A percentile compares a stretch with the other conserved stretches of the same genome.
Evolutionary conservation across 371 early-diverging fungal species (phyloP).

Genomic region (Zopfochytrium polystomum): DNA sequence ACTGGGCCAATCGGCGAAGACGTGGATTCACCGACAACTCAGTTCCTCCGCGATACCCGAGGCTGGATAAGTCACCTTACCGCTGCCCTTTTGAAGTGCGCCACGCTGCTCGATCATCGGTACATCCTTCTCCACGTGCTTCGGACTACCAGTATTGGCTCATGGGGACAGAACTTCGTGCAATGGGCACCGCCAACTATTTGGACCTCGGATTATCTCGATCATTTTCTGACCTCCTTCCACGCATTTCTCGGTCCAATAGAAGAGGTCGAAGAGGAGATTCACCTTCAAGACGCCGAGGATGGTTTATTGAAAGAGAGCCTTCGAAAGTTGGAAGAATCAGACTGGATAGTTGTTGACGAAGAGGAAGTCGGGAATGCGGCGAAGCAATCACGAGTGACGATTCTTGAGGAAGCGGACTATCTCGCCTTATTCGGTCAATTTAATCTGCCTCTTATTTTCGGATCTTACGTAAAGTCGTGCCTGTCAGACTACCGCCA

Average conservation of each 20-base stretch:
- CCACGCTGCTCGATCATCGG: constrained; percentile 14
- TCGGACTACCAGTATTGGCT: constrained; percentile 37
- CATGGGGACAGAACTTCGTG: constrained; percentile 58
- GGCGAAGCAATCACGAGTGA: constrained; percentile 13
- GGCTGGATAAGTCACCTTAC: constrained; percentile 54
- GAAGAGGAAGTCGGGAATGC: constrained; percentile 25
- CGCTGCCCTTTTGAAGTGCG: constrained; percentile 25
- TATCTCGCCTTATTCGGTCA: constrained; percentile 59
- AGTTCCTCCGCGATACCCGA: constrained; percentile 44
- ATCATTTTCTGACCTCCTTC: constrained; percentile 35
- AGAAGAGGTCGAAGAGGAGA: constrained; percentile 33
- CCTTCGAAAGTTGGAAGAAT: constrained; percentile 28
- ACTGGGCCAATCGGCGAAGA: neutral
- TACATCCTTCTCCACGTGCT: constrained; percentile 51
- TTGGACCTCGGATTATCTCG: constrained; percentile 37
- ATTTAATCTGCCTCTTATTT: constrained; percentile 48
- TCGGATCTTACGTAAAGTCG: constrained; percentile 15
- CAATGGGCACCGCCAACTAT: constrained; percentile 47
- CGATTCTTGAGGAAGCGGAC: constrained; percentile 60
- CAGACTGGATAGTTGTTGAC: constrained; percentile 39
- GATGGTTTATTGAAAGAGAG: constrained; percentile 13
- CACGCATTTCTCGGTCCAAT: constrained; percentile 35
- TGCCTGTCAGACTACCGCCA: neutral
- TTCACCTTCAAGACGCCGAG: constrained; percentile 17
- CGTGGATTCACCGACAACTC: constrained; percentile 13